These are phyloP conservation scores for Paracoccidioides brasiliensis DNA, from an alignment of 2,329 filamentous ascomycete genomes.

Conservation along the genomic window DNA sequence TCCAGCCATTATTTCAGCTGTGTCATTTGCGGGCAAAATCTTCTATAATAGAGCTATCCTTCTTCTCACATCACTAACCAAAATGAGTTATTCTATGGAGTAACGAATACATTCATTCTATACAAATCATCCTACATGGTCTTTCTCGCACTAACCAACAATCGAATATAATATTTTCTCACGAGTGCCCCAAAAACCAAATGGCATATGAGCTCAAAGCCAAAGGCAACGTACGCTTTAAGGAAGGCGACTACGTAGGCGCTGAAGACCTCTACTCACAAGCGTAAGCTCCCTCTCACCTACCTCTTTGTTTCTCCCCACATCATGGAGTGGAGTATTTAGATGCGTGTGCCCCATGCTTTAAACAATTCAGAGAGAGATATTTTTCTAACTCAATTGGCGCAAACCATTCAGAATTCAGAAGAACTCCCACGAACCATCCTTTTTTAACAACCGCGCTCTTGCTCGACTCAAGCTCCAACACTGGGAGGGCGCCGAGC, in stretches of 20 bases:
- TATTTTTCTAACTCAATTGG: not conserved
- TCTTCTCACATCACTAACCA: too few species aligned
- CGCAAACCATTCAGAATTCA: constrained; percentile 45
- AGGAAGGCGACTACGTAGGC: constrained; percentile 31
- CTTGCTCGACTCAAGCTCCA: constrained; percentile 65
- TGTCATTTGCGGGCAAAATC: too few species aligned
- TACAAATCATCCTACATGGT: not conserved
- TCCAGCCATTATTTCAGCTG: too few species aligned
- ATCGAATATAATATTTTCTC: not conserved
- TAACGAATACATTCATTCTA: too few species aligned
- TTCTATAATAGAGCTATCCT: too few species aligned
- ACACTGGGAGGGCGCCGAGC: constrained; percentile 59
- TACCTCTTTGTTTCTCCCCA: not conserved
- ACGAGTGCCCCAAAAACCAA: not conserved
- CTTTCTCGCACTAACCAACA: not conserved
- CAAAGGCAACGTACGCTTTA: constrained; percentile 35
- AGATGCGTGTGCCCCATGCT: not conserved
- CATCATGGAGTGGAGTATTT: not conserved
- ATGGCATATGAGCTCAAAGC: constrained; percentile 31
- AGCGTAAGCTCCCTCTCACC: constrained; percentile 24
- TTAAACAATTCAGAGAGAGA: not conserved
- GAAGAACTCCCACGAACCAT: constrained; percentile 61
- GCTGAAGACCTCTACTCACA: constrained; percentile 36
- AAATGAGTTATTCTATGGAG: too few species aligned
- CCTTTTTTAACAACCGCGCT: constrained; percentile 80